A percentile compares a stretch with the other conserved stretches of the same genome.
Evolutionary conservation across 2,329 filamentous ascomycete genomes (phyloP).

Genomic region (Fusarium sp.): DNA sequence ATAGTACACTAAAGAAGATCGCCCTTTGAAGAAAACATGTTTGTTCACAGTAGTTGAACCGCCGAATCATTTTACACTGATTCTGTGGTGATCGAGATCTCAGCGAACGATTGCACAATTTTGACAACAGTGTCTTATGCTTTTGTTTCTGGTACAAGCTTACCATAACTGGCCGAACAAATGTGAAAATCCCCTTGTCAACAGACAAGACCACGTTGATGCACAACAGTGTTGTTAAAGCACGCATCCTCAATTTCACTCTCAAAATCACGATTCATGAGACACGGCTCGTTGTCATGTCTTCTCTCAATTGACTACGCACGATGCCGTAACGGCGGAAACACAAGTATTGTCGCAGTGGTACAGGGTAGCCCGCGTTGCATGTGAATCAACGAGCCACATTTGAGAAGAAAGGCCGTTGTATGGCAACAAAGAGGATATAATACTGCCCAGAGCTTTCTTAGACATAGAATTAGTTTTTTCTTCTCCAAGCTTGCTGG

Average conservation of each 20-base stretch:
- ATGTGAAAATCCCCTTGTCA: not conserved
- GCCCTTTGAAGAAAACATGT: too few relatives aligned
- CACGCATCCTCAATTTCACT: rapidly evolving
- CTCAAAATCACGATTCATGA: rapidly evolving
- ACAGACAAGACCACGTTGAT: not conserved
- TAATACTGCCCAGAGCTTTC: not conserved
- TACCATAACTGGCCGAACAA: too few relatives aligned
- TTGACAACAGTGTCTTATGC: too few relatives aligned
- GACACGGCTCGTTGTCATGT: not conserved
- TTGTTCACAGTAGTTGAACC: too few relatives aligned
- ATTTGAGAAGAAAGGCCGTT: too few relatives aligned
- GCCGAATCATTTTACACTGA: too few relatives aligned
- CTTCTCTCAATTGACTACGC: not conserved
- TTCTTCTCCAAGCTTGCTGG: rapidly evolving
- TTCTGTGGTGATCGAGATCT: not conserved
- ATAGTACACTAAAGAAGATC: too few relatives aligned
- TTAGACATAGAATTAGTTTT: rapidly evolving
- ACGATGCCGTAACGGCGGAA: not conserved
- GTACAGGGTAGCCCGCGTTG: not conserved
- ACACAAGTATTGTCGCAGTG: not conserved
- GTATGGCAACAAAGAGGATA: not conserved
- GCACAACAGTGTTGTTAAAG: not conserved
- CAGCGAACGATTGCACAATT: rapidly evolving
- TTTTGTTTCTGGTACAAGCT: too few relatives aligned
- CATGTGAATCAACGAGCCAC: not conserved